These are phyloP conservation scores for Cryphonectria nitschkei DNA, from an alignment of 2,329 filamentous ascomycete genomes.

Conservation along the genomic window DNA sequence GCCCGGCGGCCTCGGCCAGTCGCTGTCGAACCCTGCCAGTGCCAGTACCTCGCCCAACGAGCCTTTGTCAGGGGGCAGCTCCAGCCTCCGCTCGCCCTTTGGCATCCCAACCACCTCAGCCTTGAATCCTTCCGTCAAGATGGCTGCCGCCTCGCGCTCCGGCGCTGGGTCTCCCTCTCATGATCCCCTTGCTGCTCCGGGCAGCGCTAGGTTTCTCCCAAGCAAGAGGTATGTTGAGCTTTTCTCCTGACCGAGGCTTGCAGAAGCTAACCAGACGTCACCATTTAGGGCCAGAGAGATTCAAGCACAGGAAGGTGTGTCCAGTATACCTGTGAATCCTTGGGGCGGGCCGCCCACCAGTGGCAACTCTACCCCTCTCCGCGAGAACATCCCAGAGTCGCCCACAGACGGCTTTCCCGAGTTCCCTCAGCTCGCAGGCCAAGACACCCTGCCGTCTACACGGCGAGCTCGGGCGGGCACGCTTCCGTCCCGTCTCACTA, in stretches of 20 bases:
- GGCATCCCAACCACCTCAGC: conserved; percentile 61
- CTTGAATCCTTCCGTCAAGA: conserved; percentile 61
- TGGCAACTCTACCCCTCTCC: conserved; percentile 92
- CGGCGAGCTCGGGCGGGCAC: conserved; percentile 90
- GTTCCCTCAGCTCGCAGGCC: conserved; percentile 73
- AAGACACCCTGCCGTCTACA: conserved; percentile 67
- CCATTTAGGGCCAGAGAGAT: conserved; percentile 82
- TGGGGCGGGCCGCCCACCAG: conserved; percentile 98
- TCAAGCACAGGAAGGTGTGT: conserved; percentile 90
- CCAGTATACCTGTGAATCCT: conserved; percentile 67
- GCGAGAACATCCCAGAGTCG: conserved; percentile 96
- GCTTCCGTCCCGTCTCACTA: conserved; percentile 91
- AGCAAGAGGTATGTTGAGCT: conserved; percentile 77
- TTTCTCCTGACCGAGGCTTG: background rate
- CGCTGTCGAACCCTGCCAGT: conserved; percentile 59
- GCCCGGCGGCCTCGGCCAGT: conserved; percentile 40
- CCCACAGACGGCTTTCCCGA: conserved; percentile 95
- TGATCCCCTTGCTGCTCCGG: conserved; percentile 69
- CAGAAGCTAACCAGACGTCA: conserved; percentile 29
- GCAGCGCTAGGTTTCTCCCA: conserved; percentile 67
- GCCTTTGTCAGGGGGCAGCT: conserved; percentile 58
- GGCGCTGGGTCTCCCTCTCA: conserved; percentile 96
- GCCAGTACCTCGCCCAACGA: conserved; percentile 82
- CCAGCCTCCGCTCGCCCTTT: conserved; percentile 70
- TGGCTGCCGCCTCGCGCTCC: conserved; percentile 68